Evolutionary conservation across 2,329 filamentous ascomycete species (phyloP).

Genomic region (Sporothrix luriei): DNA sequence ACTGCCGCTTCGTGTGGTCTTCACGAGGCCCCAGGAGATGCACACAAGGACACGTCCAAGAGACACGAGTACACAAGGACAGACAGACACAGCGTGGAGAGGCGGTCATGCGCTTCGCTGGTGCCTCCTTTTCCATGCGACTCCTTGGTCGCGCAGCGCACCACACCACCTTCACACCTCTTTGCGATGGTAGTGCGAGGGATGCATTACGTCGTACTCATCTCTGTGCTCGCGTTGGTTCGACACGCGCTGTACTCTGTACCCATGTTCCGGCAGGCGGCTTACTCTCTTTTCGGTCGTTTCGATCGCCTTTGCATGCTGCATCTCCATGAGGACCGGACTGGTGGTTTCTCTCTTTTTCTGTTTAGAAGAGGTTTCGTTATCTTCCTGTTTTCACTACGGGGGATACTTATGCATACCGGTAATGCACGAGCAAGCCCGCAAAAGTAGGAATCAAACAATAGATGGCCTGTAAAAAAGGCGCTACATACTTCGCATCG

Average conservation of each 20-base stretch:
- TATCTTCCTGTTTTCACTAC: not conserved
- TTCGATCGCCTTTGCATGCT: conserved; percentile 18
- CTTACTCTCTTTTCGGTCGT: not conserved
- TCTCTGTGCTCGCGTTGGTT: conserved; percentile 1
- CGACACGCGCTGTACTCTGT: conserved; percentile 16
- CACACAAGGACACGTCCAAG: not conserved
- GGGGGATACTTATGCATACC: not conserved
- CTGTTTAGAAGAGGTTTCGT: not conserved
- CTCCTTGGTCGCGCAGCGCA: not conserved
- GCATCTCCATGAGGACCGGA: not conserved
- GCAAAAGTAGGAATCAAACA: not conserved
- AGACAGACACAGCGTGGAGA: not conserved
- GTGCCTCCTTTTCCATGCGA: conserved; percentile 18
- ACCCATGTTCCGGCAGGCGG: not conserved
- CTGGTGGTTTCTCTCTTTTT: not conserved
- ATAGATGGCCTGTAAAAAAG: not conserved
- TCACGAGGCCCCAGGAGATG: not conserved
- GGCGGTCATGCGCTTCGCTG: conserved; percentile 21
- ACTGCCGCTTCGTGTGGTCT: not conserved
- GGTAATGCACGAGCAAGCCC: not conserved
- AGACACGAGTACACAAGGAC: not conserved
- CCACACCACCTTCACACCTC: conserved; percentile 1
- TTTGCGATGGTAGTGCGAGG: not conserved
- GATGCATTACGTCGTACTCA: not conserved
- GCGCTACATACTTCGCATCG: not conserved